Conservation (phyloP, 176 grass and related monocot species). For the Coix lacrymajobi region DNA sequence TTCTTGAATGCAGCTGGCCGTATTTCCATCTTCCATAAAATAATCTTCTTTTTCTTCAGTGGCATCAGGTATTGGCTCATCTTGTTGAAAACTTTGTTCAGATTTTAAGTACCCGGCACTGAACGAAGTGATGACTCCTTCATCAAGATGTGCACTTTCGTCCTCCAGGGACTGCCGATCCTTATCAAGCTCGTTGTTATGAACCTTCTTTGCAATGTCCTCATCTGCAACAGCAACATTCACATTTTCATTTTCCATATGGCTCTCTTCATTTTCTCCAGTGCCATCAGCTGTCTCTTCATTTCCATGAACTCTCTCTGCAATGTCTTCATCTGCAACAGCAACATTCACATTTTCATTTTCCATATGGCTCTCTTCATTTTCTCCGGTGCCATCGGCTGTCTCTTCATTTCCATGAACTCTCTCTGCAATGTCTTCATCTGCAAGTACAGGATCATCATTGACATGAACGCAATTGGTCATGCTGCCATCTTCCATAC, state of each 20-base stretch:
- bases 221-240: conserved; percentile 6
- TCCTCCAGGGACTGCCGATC: neutral
- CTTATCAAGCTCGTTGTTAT: neutral
- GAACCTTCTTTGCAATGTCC: neutral
- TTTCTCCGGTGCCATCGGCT: conserved; percentile 15
- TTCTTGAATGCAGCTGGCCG: neutral
- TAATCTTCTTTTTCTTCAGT: conserved; percentile 33
- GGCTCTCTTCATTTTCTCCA: conserved; percentile 33
- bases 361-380: conserved; percentile 10
- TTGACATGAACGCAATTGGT: neutral
- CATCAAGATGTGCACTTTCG: conserved; percentile 27
- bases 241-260: neutral
- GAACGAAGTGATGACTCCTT: conserved; percentile 40
- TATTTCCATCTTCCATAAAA: conserved; percentile 4
- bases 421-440: conserved; percentile 3
- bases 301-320: neutral
- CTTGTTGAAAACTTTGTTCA: conserved; percentile 36
- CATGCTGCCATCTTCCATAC: conserved; percentile 3
- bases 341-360: conserved; percentile 2
- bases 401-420: neutral
- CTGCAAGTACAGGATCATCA: neutral
- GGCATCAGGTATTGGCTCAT: neutral
- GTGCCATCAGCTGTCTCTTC: neutral
- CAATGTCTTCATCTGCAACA: neutral
- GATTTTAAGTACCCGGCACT: conserved; percentile 35